A percentile compares a stretch with the other conserved stretches of the same genome.
These are phyloP conservation scores for Chlamydomonas sphaeroides DNA, from an alignment of 139 green algal genomes.

Conservation along the genomic window DNA sequence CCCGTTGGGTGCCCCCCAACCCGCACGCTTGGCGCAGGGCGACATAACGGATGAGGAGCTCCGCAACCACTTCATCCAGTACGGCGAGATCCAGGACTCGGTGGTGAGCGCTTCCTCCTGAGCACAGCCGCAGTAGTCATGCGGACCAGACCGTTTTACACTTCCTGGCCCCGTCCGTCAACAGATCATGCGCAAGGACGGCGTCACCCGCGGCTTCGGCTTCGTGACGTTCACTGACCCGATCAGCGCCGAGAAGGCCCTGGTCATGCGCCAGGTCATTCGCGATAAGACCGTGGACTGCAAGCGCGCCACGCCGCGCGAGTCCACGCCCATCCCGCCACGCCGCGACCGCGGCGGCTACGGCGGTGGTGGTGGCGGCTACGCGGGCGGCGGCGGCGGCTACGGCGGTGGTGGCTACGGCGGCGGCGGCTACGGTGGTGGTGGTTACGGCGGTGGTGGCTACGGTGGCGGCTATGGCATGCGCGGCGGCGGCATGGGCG, in stretches of 20 bases:
- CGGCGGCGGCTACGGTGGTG: neutral
- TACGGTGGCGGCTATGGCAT: neutral
- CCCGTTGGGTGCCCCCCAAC: too few species aligned
- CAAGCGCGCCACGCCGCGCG: conserved; percentile 79
- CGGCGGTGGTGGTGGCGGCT: neutral
- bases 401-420: conserved; percentile 15
- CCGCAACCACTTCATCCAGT: conserved; percentile 73
- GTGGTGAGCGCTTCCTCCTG: conserved; percentile 54
- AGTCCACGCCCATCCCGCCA: conserved; percentile 44
- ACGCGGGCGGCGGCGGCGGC: neutral
- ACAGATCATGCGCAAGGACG: conserved; percentile 80
- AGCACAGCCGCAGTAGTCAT: neutral
- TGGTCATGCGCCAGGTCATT: conserved; percentile 63
- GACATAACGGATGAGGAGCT: conserved; percentile 82
- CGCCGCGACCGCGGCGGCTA: conserved; percentile 2
- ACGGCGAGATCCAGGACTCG: conserved; percentile 76
- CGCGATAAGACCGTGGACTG: conserved; percentile 74
- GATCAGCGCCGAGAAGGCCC: conserved; percentile 79
- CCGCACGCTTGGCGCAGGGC: too few species aligned
- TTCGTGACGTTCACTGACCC: conserved; percentile 89
- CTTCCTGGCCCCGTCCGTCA: neutral
- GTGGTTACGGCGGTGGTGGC: conserved; percentile 15
- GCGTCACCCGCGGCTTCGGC: conserved; percentile 80
- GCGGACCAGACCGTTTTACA: neutral
- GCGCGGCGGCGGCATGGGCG: neutral